Evolutionary conservation across 2,329 filamentous ascomycete species (phyloP).

Genomic region (Neocucurbitaria cava): DNA sequence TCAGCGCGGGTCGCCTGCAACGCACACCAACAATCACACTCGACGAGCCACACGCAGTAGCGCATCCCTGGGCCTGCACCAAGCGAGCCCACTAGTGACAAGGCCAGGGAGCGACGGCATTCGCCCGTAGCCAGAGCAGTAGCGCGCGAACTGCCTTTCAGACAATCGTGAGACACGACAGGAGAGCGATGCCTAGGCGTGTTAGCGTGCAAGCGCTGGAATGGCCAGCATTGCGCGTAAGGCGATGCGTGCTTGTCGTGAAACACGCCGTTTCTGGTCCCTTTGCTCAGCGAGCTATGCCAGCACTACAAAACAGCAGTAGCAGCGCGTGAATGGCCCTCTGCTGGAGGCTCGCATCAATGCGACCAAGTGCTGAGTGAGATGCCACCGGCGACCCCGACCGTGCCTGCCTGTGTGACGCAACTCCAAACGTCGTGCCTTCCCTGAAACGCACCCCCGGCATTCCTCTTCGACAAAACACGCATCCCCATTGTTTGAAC

Average conservation of each 20-base stretch:
- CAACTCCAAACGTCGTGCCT: background rate
- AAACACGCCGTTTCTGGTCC: conserved; percentile 9
- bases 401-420: background rate
- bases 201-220: background rate
- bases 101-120: conserved; percentile 9
- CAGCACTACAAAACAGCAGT: background rate
- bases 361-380: conserved; percentile 6
- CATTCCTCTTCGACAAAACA: background rate
- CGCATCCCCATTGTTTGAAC: too few species aligned
- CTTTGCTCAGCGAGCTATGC: background rate
- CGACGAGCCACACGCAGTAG: background rate
- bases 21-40: background rate
- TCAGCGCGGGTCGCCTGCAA: background rate
- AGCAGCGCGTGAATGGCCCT: background rate
- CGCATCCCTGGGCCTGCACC: background rate
- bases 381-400: conserved; percentile 4
- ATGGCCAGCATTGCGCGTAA: background rate
- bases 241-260: conserved; percentile 5
- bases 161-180: background rate
- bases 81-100: background rate
- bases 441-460: background rate
- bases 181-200: background rate
- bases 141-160: background rate
- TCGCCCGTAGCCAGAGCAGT: conserved; percentile 7
- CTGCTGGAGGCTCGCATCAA: background rate